Conservation (phyloP, 805 yeast genomes). For the Tetrapisispora nanseiensis region DNA sequence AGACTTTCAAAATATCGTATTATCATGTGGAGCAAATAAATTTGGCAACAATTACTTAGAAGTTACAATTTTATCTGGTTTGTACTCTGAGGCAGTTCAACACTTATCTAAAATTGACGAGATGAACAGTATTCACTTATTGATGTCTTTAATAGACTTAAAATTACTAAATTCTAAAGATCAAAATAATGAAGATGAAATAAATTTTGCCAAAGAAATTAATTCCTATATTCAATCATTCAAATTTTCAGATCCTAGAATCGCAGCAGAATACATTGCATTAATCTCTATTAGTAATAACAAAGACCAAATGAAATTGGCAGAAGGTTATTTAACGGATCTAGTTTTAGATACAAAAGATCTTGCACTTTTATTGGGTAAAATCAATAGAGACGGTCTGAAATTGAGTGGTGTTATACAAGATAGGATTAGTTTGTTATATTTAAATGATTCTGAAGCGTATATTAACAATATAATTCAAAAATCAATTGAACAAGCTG, state of each 20-base stretch:
- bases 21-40: slow-evolving; percentile 62
- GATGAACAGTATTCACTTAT: slow-evolving; percentile 81
- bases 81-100: slow-evolving; percentile 71
- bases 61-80: slow-evolving; percentile 62
- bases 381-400: slow-evolving; percentile 63
- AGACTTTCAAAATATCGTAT: slow-evolving; percentile 64
- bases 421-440: slow-evolving; percentile 56
- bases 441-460: slow-evolving; percentile 45
- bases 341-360: slow-evolving; percentile 80
- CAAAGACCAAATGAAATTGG: slow-evolving; percentile 41
- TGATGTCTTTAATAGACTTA: slow-evolving; percentile 68
- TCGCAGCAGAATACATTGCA: slow-evolving; percentile 82
- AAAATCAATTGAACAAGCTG: slow-evolving; percentile 76
- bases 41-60: slow-evolving; percentile 70
- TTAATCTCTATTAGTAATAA: slow-evolving; percentile 49
- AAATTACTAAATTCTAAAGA: slow-evolving; percentile 42
- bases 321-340: slow-evolving; percentile 75
- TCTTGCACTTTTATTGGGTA: slow-evolving; percentile 75
- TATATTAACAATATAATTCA: slow-evolving; percentile 68
- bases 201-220: slow-evolving; percentile 49
- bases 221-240: slow-evolving; percentile 78
- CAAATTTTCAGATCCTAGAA: slow-evolving; percentile 76
- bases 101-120: slow-evolving; percentile 48
- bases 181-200: slow-evolving; percentile 9
- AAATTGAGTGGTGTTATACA: slow-evolving; percentile 80